Base-by-base conservation (phyloP, 768 basidiomycete genomes). In the Flagelloscypha sp. region DNA sequence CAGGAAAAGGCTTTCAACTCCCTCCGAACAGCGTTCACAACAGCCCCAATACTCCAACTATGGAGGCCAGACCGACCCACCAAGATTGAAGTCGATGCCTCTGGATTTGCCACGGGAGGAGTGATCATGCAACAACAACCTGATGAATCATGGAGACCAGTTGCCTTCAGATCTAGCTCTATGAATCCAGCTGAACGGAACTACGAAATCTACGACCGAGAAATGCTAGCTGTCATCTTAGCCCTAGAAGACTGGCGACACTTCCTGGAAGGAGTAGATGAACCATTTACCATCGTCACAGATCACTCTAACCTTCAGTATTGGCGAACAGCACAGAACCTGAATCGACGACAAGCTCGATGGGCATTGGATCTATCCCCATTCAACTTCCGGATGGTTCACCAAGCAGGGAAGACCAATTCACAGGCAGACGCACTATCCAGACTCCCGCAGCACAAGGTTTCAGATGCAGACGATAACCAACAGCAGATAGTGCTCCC, bases 171-270 rank as follows among this genome's bases (percentile, higher is more conserved):
- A 2, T 59, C 52, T 0, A 38, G 47, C 2, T 42, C 41, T 8
- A 36, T 62, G 1, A 33, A 19, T 0, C 2, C 35, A 0, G 49
- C 59, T 0, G 59, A 68, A 35, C 30, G 42, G 3, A 67, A 66
- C 37, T 68, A 68, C 45, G 46, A 53, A 17, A 41, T 43, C 16
- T 40, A 56, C 33, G 48, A 68, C 41, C 60, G 55, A 40, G 66
- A 69, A 39, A 24, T 66, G 0, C 50, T 67, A 5, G 64, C 62
- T 0, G 56, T 68, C 12, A 48, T 67, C 10, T 23, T 41, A 20
- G 44, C 48, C 0, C 37, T 61, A 1, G 2, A 23, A 0, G 18
- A 43, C 3, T 45, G 40, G 47, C 8, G 40, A 13, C 43, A 47
- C 32, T 0, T 18, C 33, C 24, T 17, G 24, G 19, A 30, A 0